Conservation (phyloP, 768 basidiomycete species). For the Xanthoconium purpureum region DNA sequence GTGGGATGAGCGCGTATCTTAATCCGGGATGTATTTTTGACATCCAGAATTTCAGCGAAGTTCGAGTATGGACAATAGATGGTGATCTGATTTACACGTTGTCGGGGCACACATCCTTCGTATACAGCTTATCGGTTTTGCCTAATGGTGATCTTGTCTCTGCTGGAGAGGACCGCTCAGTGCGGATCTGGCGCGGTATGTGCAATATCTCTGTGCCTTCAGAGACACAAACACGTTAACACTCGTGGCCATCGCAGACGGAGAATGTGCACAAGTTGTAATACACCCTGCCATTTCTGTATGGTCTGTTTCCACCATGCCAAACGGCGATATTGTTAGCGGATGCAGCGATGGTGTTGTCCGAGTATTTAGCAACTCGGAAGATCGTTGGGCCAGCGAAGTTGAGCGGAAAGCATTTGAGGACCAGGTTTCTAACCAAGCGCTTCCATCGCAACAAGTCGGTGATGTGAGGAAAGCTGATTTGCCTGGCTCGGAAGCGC, state of each 20-base stretch:
- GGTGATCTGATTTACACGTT: constrained; percentile 75
- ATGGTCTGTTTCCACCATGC: constrained; percentile 86
- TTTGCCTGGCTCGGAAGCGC: constrained; percentile 80
- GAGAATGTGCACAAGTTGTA: constrained; percentile 84
- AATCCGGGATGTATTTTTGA: constrained; percentile 1
- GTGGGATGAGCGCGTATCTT: constrained; percentile 36
- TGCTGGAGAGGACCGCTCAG: constrained; percentile 91
- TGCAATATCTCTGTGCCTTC: constrained; percentile 3
- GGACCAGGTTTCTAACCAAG: constrained; percentile 69
- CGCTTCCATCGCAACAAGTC: constrained; percentile 81
- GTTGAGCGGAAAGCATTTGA: constrained; percentile 69
- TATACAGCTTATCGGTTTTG: constrained; percentile 83
- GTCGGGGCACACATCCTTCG: constrained; percentile 96
- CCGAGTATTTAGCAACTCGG: constrained; percentile 75
- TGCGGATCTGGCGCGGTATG: constrained; percentile 85
- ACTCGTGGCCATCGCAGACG: constrained; percentile 48
- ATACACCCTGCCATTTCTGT: constrained; percentile 96
- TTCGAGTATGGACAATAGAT: constrained; percentile 87
- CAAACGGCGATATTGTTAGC: constrained; percentile 89
- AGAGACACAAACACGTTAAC: neutral
- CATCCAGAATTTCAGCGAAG: constrained; percentile 55
- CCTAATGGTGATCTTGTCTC: constrained; percentile 82
- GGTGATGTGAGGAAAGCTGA: constrained; percentile 93
- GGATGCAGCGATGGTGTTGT: constrained; percentile 87
- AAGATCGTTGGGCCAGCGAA: constrained; percentile 70